These are phyloP conservation scores for Colletotrichum eleusines DNA, from an alignment of 2,329 filamentous ascomycete species.

Conservation along the genomic window DNA sequence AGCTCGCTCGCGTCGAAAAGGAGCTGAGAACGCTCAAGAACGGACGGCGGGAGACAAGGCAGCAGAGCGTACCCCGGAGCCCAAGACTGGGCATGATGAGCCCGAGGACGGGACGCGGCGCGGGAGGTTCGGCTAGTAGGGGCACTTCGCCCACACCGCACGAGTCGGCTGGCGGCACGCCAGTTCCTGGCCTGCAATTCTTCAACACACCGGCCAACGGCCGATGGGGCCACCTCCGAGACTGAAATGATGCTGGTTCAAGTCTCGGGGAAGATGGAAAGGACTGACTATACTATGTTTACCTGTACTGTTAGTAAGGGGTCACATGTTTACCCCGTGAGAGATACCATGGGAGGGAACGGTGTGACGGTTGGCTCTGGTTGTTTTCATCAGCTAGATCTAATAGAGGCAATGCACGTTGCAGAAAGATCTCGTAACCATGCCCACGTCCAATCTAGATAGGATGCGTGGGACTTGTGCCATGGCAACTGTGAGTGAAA, in stretches of 20 bases:
- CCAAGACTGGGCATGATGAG: conserved; percentile 68
- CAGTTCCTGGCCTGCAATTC: conserved; percentile 54
- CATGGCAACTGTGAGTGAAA: background rate
- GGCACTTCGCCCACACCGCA: conserved; percentile 62
- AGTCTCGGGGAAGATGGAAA: background rate
- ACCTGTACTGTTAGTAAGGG: background rate
- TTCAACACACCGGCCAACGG: conserved; percentile 54
- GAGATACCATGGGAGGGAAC: conserved; percentile 16
- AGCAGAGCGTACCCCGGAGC: conserved; percentile 68
- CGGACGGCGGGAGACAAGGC: conserved; percentile 66
- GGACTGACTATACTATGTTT: background rate
- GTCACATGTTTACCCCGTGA: background rate
- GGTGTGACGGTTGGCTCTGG: background rate
- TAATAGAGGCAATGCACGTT: background rate
- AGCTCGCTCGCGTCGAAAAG: conserved; percentile 61
- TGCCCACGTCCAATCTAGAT: too few relatives aligned
- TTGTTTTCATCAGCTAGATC: conserved; percentile 6
- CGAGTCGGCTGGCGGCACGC: conserved; percentile 49
- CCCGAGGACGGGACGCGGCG: conserved; percentile 53
- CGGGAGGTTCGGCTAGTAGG: conserved; percentile 57
- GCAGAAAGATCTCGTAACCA: background rate
- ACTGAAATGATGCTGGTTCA: conserved; percentile 45
- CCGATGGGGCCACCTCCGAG: conserved; percentile 60
- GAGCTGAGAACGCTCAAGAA: conserved; percentile 63
- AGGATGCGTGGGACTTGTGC: background rate